Base-by-base conservation (phyloP, 257 asterid species). In the Solanum microdontum region DNA sequence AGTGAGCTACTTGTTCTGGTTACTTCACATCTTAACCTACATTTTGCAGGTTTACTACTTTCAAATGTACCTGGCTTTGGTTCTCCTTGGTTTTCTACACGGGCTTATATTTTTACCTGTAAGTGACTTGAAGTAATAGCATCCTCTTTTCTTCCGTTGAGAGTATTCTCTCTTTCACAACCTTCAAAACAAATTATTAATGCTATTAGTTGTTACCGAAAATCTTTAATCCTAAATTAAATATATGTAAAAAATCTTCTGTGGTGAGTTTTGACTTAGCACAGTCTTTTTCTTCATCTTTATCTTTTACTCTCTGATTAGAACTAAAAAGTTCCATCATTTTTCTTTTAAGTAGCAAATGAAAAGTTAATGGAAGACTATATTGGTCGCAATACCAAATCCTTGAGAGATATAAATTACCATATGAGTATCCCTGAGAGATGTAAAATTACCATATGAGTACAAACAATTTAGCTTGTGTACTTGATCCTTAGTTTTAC, bases 11-110 rank as follows among this genome's bases (percentile, higher is more conserved):
- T 12, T 68, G 21, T 84, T 83, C 74, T 40, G 51, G 23, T 55
- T 64, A 68, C 17, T 79, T 39, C 89, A 86, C 89, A 86, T 84
- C 36, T 32, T 79, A 26, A 14, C 66, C 60, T 26, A 19, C 39
- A 7, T 40, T 88, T 86, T 89, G 91, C 96, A 97, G 99, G 95
- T 97, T 87, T 97, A 97, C 92, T 97, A 97, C 91, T 97, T 95
- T 92, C 87, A 95, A 91, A 97, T 97, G 99, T 97, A 97, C 90
- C 94, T 97, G 37, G 90, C 98, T 30, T 90, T 97, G 94, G 99
- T 97, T 79, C 96, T 95, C 68, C 96, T 97, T 11, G 99, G 99
- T 19, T 97, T 95, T 92, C 91, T 95, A 89, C 99, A 97, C 7
- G 98, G 98, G 58, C 96, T 95, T 51, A 90, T 95, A 87, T 93